Evolutionary conservation across 2,329 filamentous ascomycete genomes (phyloP).

Genomic region (Ceratocystis ficicola): DNA sequence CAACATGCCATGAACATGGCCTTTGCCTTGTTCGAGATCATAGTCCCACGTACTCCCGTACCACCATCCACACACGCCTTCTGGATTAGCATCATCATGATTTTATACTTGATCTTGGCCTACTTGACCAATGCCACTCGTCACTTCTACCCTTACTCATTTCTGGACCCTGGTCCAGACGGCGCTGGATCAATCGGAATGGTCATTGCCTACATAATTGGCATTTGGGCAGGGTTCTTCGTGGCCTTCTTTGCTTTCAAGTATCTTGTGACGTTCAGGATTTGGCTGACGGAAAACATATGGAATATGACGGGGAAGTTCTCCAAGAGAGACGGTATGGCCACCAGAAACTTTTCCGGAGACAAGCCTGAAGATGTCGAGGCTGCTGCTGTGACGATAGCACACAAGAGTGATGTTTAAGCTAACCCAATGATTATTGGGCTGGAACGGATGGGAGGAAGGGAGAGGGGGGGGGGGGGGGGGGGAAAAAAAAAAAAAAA

Average conservation of each 20-base stretch:
- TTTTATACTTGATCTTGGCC: slow-evolving; percentile 59
- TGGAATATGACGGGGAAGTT: slow-evolving; percentile 35
- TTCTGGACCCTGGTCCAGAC: slow-evolving; percentile 51
- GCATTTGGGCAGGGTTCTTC: slow-evolving; percentile 41
- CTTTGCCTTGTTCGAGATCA: slow-evolving; percentile 65
- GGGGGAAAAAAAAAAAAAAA: too few species aligned
- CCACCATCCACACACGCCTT: slow-evolving; percentile 51
- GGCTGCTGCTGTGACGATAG: slow-evolving; percentile 15
- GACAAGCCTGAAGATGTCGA: slow-evolving; percentile 26
- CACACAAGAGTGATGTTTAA: not conserved
- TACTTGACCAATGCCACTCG: slow-evolving; percentile 60
- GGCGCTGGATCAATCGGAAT: slow-evolving; percentile 35
- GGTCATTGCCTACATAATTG: slow-evolving; percentile 54
- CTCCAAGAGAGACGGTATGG: slow-evolving; percentile 25
- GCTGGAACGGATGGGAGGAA: not conserved
- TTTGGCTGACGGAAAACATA: slow-evolving; percentile 39
- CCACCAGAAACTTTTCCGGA: not conserved
- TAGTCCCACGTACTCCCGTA: slow-evolving; percentile 52
- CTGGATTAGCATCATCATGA: slow-evolving; percentile 57
- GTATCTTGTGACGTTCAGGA: slow-evolving; percentile 39
- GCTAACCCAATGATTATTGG: not conserved
- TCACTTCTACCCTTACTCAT: slow-evolving; percentile 64
- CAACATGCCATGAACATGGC: slow-evolving; percentile 62
- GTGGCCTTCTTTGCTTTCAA: slow-evolving; percentile 43
- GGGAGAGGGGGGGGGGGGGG: too few species aligned